A percentile compares a stretch with the other conserved stretches of the same genome.
These are phyloP conservation scores for Metrosideros polymorpha DNA, from an alignment of 441 rosid genomes.

Conservation along the genomic window DNA sequence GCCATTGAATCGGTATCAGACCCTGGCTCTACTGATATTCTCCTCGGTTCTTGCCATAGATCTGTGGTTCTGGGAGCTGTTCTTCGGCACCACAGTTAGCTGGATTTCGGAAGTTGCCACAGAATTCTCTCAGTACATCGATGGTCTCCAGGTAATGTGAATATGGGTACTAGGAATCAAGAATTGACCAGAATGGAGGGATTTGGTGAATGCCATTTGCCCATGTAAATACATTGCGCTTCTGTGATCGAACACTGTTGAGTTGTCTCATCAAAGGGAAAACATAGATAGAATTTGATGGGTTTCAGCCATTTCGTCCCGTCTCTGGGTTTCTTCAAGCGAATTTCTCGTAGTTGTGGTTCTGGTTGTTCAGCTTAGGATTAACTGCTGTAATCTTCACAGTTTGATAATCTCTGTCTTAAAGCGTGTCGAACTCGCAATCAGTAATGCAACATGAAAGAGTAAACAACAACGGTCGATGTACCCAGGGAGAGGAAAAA, in stretches of 20 bases:
- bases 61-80: conserved; percentile 87
- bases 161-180: not conserved
- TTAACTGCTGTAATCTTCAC: not conserved
- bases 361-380: not conserved
- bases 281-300: not conserved
- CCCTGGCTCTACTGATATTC: conserved; percentile 66
- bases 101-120: conserved; percentile 46
- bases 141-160: conserved; percentile 12
- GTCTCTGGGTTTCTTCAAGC: not conserved
- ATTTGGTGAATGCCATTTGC: not conserved
- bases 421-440: too few relatives aligned
- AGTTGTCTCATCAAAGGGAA: not conserved
- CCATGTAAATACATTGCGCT: not conserved
- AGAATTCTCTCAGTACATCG: conserved; percentile 26
- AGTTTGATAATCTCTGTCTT: too few relatives aligned
- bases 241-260: not conserved
- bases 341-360: not conserved
- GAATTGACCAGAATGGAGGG: not conserved
- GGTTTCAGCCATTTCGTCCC: not conserved
- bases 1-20: conserved; percentile 89
- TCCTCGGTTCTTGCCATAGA: conserved; percentile 72
- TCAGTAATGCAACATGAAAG: too few relatives aligned
- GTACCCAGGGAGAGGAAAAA: too few relatives aligned
- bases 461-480: too few relatives aligned
- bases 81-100: conserved; percentile 40